Conservation (phyloP, 2,329 filamentous ascomycete species). For the Dactylellina sp. region DNA sequence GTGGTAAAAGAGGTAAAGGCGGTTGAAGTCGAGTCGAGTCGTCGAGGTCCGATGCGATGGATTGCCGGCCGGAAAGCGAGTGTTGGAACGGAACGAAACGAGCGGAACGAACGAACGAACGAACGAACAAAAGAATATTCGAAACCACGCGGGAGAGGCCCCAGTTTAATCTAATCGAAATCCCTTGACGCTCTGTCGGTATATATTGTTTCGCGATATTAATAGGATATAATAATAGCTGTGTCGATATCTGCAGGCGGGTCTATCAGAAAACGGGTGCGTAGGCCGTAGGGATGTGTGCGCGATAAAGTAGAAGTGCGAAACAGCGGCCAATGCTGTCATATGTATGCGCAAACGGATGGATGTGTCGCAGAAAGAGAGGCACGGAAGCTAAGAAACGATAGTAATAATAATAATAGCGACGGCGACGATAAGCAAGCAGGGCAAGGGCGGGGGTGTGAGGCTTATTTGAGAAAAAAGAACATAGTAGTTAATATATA, state of each 20-base stretch:
- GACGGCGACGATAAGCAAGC: not conserved
- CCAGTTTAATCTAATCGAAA: slow-evolving; percentile 42
- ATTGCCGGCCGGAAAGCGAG: slow-evolving; percentile 11
- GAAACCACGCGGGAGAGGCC: slow-evolving; percentile 32
- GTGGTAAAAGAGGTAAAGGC: no score
- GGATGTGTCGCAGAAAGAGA: slow-evolving; percentile 20
- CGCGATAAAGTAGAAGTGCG: slow-evolving; percentile 21
- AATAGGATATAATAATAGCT: slow-evolving; percentile 48
- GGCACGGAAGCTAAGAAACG: not conserved
- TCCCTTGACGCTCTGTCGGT: slow-evolving; percentile 26
- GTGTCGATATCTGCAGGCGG: slow-evolving; percentile 38
- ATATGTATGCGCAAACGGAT: slow-evolving; percentile 26
- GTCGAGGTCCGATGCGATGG: no score
- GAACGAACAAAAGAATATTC: slow-evolving; percentile 20
- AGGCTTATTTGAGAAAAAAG: slow-evolving; percentile 17
- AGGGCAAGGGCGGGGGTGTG: not conserved
- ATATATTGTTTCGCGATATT: slow-evolving; percentile 40
- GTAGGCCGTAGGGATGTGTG: slow-evolving; percentile 25
- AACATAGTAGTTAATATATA: slow-evolving; percentile 11
- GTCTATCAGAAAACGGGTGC: slow-evolving; percentile 28
- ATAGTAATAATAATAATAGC: not conserved
- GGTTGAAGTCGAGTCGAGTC: no score
- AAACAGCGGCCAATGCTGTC: slow-evolving; percentile 25
- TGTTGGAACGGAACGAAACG: not conserved
- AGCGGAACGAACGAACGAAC: not conserved